Percentiles rank a stretch among this genome's conserved stretches.
These are phyloP conservation scores for Leishmania tropica DNA, from an alignment of 208 protist genomes.

Conservation along the genomic window DNA sequence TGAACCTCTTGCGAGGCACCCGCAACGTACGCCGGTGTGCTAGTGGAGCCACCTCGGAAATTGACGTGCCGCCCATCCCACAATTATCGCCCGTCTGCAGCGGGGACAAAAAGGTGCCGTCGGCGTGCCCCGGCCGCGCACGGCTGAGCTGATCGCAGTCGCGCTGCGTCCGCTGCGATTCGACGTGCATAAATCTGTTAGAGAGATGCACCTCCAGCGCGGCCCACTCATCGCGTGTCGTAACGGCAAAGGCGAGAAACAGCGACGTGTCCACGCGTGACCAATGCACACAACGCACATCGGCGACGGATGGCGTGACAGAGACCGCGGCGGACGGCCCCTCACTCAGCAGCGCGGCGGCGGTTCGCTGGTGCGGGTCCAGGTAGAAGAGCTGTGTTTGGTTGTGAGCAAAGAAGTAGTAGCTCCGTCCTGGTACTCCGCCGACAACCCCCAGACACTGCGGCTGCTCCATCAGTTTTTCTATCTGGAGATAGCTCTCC, in stretches of 20 bases:
- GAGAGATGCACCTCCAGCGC: slow-evolving; percentile 34
- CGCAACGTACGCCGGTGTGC: slow-evolving; percentile 10
- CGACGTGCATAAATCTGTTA: slow-evolving; percentile 44
- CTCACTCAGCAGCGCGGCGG: slow-evolving; percentile 36
- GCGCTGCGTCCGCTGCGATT: slow-evolving; percentile 15
- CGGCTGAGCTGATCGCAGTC: slow-evolving; percentile 26
- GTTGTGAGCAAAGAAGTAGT: slow-evolving; percentile 77
- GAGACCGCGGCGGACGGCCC: slow-evolving; percentile 10
- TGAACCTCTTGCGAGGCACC: background rate
- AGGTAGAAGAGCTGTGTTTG: slow-evolving; percentile 67
- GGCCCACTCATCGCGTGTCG: slow-evolving; percentile 38
- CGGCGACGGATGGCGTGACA: slow-evolving; percentile 35
- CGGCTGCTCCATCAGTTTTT: slow-evolving; percentile 55
- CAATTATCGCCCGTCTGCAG: slow-evolving; percentile 10
- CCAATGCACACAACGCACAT: slow-evolving; percentile 62
- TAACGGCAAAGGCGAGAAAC: slow-evolving; percentile 67
- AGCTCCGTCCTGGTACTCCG: slow-evolving; percentile 64
- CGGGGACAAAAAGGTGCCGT: slow-evolving; percentile 28
- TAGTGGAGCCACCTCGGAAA: background rate
- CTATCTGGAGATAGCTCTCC: slow-evolving; percentile 57
- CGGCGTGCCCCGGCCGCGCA: slow-evolving; percentile 6
- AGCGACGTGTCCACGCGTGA: slow-evolving; percentile 68
- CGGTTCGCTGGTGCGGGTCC: slow-evolving; percentile 67
- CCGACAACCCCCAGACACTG: slow-evolving; percentile 72
- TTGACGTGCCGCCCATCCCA: slow-evolving; percentile 2